These are phyloP conservation scores for Scorias spongiosa DNA, from an alignment of 2,329 filamentous ascomycete genomes.

Conservation along the genomic window DNA sequence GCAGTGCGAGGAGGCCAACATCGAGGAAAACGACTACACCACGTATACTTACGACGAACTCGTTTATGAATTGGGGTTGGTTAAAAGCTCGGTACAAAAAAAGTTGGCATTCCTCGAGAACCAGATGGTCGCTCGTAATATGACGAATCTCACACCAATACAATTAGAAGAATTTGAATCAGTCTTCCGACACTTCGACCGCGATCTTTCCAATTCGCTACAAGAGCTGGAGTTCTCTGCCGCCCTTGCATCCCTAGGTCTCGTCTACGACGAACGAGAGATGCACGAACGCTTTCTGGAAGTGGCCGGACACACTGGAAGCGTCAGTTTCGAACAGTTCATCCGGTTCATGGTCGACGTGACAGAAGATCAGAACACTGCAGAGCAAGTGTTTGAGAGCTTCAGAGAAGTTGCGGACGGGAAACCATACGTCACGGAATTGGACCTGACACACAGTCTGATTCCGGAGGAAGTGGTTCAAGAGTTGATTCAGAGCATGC, in stretches of 20 bases:
- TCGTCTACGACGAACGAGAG: conserved; percentile 94
- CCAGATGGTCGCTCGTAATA: conserved; percentile 93
- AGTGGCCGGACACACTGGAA: conserved; percentile 53
- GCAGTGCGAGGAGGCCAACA: conserved; percentile 90
- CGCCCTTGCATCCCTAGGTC: conserved; percentile 79
- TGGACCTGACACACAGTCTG: conserved; percentile 85
- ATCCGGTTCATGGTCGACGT: conserved; percentile 99
- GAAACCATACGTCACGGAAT: conserved; percentile 96
- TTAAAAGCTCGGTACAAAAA: conserved; percentile 84
- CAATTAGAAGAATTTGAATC: conserved; percentile 97
- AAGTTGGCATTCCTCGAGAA: conserved; percentile 95
- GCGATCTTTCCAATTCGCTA: conserved; percentile 77
- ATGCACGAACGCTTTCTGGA: conserved; percentile 93
- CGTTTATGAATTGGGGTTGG: conserved; percentile 79
- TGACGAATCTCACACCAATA: conserved; percentile 97
- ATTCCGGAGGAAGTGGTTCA: conserved; percentile 97
- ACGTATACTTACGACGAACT: conserved; percentile 97
- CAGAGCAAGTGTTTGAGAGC: conserved; percentile 94
- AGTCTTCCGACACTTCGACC: conserved; percentile 95
- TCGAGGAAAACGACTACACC: conserved; percentile 99
- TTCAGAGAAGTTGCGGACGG: conserved; percentile 96
- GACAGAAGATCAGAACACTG: conserved; percentile 96
- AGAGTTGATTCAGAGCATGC: conserved; percentile 76
- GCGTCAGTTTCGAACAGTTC: conserved; percentile 92
- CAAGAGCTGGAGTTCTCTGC: conserved; percentile 93